These are phyloP conservation scores for Termitomyces sp. DNA, from an alignment of 768 basidiomycete genomes.

Conservation along the genomic window DNA sequence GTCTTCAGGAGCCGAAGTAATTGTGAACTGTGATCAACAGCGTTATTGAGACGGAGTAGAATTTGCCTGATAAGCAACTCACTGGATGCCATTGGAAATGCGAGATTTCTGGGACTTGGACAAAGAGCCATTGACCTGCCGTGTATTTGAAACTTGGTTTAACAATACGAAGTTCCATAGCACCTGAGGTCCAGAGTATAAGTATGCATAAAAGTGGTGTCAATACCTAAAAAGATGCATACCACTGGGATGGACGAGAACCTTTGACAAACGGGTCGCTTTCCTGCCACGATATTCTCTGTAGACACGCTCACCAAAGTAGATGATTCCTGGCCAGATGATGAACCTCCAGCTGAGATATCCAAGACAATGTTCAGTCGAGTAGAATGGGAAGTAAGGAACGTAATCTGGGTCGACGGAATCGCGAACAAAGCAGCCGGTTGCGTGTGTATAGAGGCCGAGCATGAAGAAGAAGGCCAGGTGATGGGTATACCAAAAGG, in stretches of 20 bases:
- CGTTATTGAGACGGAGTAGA: neutral
- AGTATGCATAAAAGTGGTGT: slow-evolving; percentile 2
- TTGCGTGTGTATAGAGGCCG: slow-evolving; percentile 85
- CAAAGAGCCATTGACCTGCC: slow-evolving; percentile 88
- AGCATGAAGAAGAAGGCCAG: slow-evolving; percentile 94
- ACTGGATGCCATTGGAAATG: slow-evolving; percentile 94
- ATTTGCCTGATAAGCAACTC: slow-evolving; percentile 25
- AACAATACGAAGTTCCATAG: slow-evolving; percentile 90
- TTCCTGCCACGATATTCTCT: slow-evolving; percentile 80
- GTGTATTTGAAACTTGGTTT: slow-evolving; percentile 93
- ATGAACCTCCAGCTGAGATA: slow-evolving; percentile 89
- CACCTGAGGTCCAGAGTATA: slow-evolving; percentile 41
- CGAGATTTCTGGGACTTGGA: slow-evolving; percentile 86
- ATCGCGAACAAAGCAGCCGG: slow-evolving; percentile 94
- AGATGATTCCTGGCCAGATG: slow-evolving; percentile 89
- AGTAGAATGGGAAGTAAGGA: slow-evolving; percentile 81
- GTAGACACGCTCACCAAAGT: slow-evolving; percentile 84
- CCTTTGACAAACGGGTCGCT: slow-evolving; percentile 77
- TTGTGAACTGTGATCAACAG: slow-evolving; percentile 67
- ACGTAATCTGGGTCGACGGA: slow-evolving; percentile 68
- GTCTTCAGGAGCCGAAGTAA: slow-evolving; percentile 93
- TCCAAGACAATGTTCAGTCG: slow-evolving; percentile 82
- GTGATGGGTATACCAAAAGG: slow-evolving; percentile 97
- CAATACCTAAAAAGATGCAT: slow-evolving; percentile 18
- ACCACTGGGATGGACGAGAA: slow-evolving; percentile 88